Evolutionary conservation across 169 alveolate genomes (phyloP).

Genomic region (Plasmodium gaboni): DNA sequence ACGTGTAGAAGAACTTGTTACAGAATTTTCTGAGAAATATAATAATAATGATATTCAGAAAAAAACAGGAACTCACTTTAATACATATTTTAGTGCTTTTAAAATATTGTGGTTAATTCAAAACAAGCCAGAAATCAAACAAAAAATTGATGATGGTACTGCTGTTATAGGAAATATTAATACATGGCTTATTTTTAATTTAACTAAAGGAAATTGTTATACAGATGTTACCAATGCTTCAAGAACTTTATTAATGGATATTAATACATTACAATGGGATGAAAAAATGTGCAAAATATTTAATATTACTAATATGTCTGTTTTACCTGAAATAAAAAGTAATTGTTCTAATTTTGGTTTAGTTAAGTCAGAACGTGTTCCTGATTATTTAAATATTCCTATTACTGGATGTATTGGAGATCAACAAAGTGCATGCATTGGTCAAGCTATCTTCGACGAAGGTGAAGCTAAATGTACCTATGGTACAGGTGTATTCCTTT

Average conservation of each 20-base stretch:
- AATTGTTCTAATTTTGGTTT: conserved; percentile 84
- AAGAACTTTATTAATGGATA: conserved; percentile 92
- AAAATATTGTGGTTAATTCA: conserved; percentile 89
- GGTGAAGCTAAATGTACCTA: conserved; percentile 93
- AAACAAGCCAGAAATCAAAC: conserved; percentile 79
- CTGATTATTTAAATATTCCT: conserved; percentile 84
- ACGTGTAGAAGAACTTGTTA: conserved; percentile 88
- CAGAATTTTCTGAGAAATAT: conserved; percentile 76
- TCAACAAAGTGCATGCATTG: conserved; percentile 94
- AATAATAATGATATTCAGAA: conserved; percentile 84
- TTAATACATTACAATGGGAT: conserved; percentile 91
- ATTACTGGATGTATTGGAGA: conserved; percentile 94
- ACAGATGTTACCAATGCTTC: conserved; percentile 96
- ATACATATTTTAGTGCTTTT: conserved; percentile 92
- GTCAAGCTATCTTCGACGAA: conserved; percentile 89
- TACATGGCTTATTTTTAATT: conserved; percentile 88
- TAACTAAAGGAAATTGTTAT: conserved; percentile 86
- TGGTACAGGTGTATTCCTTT: conserved; percentile 96
- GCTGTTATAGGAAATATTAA: conserved; percentile 92
- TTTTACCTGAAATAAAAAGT: conserved; percentile 82
- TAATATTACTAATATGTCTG: conserved; percentile 76
- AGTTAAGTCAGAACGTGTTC: conserved; percentile 73
- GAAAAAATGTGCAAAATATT: conserved; percentile 86
- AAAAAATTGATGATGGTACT: conserved; percentile 79
- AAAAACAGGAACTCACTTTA: conserved; percentile 92